phyloP scores from a whole-genome alignment of 2,329 filamentous ascomycete species.

The Raffaelea ambrosiae region DNA sequence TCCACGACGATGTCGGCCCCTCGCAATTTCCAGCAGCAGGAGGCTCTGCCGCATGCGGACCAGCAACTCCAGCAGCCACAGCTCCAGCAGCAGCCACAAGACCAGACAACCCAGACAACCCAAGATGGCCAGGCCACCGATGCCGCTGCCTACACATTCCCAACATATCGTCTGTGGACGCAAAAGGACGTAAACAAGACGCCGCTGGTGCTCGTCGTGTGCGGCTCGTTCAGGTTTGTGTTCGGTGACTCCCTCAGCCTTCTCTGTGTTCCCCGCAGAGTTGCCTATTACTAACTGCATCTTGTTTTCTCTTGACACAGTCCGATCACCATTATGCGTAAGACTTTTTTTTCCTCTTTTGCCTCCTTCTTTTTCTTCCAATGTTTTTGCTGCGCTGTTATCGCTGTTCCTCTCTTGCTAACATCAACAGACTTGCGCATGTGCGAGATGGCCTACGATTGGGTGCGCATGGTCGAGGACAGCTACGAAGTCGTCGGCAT shows the following conservation, averaged over 20 bases:
- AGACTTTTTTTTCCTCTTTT: background rate
- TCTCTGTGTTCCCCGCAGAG: background rate
- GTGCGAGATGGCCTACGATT: slow-evolving; percentile 28
- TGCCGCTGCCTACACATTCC: slow-evolving; percentile 10
- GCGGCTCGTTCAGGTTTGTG: slow-evolving; percentile 25
- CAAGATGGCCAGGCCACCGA: background rate
- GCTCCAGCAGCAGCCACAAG: background rate
- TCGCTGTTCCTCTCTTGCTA: background rate
- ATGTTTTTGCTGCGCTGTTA: background rate
- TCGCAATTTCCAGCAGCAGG: background rate
- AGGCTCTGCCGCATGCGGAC: background rate
- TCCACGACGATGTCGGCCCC: background rate
- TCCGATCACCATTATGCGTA: slow-evolving; percentile 18
- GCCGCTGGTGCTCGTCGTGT: slow-evolving; percentile 26
- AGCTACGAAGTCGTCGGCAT: slow-evolving; percentile 77
- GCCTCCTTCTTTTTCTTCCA: background rate
- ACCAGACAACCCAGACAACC: background rate
- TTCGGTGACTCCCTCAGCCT: background rate
- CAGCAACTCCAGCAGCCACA: background rate
- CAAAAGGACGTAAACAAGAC: slow-evolving; percentile 15
- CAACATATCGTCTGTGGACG: slow-evolving; percentile 10
- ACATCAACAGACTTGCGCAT: slow-evolving; percentile 23
- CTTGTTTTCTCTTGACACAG: slow-evolving; percentile 4
- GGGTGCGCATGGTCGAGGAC: slow-evolving; percentile 25
- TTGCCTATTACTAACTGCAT: background rate